phyloP scores from a whole-genome alignment of 108 stramenopile species.

The Pinguiococcus pyrenoidosus region DNA sequence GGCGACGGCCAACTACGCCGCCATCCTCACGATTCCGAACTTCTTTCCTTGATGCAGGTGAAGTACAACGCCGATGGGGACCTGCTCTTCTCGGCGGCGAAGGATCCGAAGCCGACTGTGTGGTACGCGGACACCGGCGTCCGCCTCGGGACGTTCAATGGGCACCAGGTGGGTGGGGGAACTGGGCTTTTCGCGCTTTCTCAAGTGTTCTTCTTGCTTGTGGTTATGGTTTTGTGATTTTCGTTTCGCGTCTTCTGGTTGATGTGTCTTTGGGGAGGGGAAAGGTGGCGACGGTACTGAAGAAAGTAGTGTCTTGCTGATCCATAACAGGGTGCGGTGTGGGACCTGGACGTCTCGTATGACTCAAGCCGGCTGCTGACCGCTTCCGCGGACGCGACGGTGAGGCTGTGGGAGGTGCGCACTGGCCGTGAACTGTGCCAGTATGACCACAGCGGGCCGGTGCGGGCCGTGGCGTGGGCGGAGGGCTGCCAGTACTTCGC shows the following conservation, averaged over 20 bases:
- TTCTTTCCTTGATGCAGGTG: too few relatives aligned
- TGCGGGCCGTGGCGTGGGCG: slow-evolving; percentile 49
- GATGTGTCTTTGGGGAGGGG: too few relatives aligned
- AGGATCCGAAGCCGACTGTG: slow-evolving; percentile 59
- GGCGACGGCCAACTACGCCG: too few relatives aligned
- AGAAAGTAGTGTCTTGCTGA: too few relatives aligned
- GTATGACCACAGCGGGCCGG: slow-evolving; percentile 77
- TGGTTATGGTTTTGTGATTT: background rate
- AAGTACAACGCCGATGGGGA: slow-evolving; percentile 95
- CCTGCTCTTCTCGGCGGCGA: slow-evolving; percentile 72
- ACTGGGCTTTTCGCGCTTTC: background rate
- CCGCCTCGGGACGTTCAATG: slow-evolving; percentile 85
- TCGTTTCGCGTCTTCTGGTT: background rate
- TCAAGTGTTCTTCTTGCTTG: background rate
- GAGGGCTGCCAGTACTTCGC: slow-evolving; percentile 84
- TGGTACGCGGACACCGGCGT: slow-evolving; percentile 88
- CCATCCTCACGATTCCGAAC: too few relatives aligned
- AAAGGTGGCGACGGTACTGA: too few relatives aligned
- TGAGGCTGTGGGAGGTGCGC: slow-evolving; percentile 74
- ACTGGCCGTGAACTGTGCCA: slow-evolving; percentile 68
- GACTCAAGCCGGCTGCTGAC: slow-evolving; percentile 36
- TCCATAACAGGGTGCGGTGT: slow-evolving; percentile 79
- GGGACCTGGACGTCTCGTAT: slow-evolving; percentile 71
- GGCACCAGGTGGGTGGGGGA: too few relatives aligned
- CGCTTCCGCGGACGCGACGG: slow-evolving; percentile 42